Conservation (phyloP, 768 basidiomycete species). For the Nidula microcarpa region DNA sequence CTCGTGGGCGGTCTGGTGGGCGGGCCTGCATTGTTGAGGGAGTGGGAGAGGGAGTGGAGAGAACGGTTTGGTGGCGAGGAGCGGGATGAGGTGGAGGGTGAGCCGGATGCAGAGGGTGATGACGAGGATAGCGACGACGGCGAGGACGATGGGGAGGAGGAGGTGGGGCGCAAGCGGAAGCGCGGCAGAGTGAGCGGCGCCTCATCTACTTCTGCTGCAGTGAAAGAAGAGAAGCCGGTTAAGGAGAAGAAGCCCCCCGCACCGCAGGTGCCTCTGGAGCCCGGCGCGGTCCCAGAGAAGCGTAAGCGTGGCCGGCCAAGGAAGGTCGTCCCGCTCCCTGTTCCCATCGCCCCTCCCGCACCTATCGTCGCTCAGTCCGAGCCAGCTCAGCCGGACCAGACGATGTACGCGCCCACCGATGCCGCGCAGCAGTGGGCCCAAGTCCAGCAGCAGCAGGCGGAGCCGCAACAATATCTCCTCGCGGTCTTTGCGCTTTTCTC, state of each 20-base stretch:
- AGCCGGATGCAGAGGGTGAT: conserved; percentile 49
- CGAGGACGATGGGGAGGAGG: conserved; percentile 29
- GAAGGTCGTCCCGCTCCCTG: conserved; percentile 57
- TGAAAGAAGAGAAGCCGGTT: conserved; percentile 31
- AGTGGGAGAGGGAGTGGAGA: conserved; percentile 77
- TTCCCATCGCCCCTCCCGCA: conserved; percentile 21
- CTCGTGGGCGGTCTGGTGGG: conserved; percentile 72
- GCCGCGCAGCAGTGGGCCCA: conserved; percentile 6
- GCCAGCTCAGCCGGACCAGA: conserved; percentile 4
- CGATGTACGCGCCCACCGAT: conserved; percentile 6
- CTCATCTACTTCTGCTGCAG: conserved; percentile 3
- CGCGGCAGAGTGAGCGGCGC: conserved; percentile 39
- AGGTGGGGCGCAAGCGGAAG: conserved; percentile 58
- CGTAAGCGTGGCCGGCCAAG: conserved; percentile 82
- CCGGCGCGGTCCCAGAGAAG: conserved; percentile 56
- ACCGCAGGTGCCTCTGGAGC: conserved; percentile 17
- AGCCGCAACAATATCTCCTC: conserved; percentile 66
- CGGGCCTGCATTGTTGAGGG: conserved; percentile 63
- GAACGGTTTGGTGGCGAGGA: conserved; percentile 75
- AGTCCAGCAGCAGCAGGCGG: conserved; percentile 13
- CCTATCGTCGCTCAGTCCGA: not conserved
- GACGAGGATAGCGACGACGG: conserved; percentile 60
- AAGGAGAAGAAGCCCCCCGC: conserved; percentile 40
- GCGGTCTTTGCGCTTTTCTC: conserved; percentile 84
- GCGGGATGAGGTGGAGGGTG: conserved; percentile 60